Percentiles rank a stretch among this genome's conserved stretches.
Evolutionary conservation across 345 rosid genomes (phyloP).

Genomic region (Diplotaxis tenuifolia): DNA sequence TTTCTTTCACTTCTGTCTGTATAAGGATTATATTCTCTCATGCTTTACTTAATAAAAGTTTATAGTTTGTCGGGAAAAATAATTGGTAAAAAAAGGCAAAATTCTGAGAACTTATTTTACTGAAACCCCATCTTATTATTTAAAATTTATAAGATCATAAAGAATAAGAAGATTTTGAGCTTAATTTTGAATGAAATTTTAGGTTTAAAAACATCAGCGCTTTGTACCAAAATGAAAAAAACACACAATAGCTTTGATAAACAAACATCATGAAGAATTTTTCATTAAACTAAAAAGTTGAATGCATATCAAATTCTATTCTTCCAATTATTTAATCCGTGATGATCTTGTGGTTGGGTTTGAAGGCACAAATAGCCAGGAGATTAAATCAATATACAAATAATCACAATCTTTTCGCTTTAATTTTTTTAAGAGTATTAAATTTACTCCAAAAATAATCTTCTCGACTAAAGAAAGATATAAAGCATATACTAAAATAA

Average conservation of each 20-base stretch:
- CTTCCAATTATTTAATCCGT: constrained; percentile 3
- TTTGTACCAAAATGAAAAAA: too few species aligned
- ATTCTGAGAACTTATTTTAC: background rate
- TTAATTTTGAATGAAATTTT: background rate
- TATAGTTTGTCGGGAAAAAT: background rate
- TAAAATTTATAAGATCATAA: background rate
- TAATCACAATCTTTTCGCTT: background rate
- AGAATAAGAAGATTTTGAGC: background rate
- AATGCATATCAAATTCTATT: background rate
- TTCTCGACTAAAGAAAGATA: constrained; percentile 4
- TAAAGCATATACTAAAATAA: background rate
- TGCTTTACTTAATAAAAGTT: background rate
- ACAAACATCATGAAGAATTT: background rate
- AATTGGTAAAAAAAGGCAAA: background rate
- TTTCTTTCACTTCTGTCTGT: background rate
- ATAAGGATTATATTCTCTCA: background rate
- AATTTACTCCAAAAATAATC: background rate
- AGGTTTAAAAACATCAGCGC: background rate
- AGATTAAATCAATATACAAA: constrained; percentile 11
- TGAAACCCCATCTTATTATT: background rate
- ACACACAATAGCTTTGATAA: too few species aligned
- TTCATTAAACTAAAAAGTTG: background rate
- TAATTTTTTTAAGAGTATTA: background rate
- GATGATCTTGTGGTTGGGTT: constrained; percentile 16
- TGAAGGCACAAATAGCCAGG: constrained; percentile 11